Evolutionary conservation across 495 filamentous ascomycete genomes (phyloP).

Genomic region (Penicillium angulare): DNA sequence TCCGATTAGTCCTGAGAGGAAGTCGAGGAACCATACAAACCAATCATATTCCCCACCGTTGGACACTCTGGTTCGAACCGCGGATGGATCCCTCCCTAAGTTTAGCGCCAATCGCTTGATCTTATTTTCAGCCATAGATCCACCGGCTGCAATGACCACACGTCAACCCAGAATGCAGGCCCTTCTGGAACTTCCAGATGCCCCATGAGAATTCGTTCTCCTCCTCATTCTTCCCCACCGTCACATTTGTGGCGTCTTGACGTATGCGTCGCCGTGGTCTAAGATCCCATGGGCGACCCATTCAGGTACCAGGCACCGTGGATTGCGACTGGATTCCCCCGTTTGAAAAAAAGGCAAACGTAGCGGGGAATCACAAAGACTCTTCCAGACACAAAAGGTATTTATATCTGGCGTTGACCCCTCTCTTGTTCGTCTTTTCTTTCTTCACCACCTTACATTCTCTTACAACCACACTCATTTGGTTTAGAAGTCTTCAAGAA

Average conservation of each 20-base stretch:
- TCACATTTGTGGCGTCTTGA: not conserved
- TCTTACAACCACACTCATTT: conserved; percentile 21
- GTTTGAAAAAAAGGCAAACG: conserved; percentile 11
- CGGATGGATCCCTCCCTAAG: not conserved
- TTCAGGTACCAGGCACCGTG: conserved; percentile 23
- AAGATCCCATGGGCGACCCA: conserved; percentile 6
- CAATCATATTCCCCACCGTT: not conserved
- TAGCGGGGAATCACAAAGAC: conserved; percentile 10
- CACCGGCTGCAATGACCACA: conserved; percentile 9
- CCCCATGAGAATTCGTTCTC: not conserved
- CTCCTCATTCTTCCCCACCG: conserved; percentile 6
- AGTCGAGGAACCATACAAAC: not conserved
- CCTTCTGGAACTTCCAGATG: conserved; percentile 13
- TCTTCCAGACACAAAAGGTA: conserved; percentile 12
- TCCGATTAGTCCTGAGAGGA: not conserved
- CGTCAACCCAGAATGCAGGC: conserved; percentile 19
- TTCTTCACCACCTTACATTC: conserved; percentile 9
- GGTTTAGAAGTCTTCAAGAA: conserved; percentile 14
- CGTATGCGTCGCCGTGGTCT: conserved; percentile 3
- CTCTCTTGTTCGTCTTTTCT: not conserved
- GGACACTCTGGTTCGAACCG: not conserved
- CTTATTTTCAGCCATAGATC: not conserved
- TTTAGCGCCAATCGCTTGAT: not conserved
- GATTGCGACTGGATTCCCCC: conserved; percentile 8
- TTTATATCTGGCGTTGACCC: conserved; percentile 12